Evolutionary conservation across 2,329 filamentous ascomycete genomes (phyloP).

Genomic region (Moelleriella libera): DNA sequence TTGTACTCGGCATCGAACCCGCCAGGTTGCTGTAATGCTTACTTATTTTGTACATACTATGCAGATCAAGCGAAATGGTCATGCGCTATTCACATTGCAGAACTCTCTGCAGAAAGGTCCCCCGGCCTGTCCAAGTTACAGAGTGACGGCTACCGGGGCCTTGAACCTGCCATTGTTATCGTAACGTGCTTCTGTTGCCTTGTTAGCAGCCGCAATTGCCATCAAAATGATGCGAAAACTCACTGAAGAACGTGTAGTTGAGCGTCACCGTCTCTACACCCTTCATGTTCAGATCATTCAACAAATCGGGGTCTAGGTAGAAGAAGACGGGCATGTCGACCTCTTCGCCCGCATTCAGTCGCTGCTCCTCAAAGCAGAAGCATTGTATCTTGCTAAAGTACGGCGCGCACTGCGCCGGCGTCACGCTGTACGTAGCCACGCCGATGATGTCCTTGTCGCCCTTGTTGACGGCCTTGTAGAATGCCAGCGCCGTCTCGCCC

Average conservation of each 20-base stretch:
- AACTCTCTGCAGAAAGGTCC: too few species aligned
- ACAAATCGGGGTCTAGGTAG: constrained; percentile 91
- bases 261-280: constrained; percentile 90
- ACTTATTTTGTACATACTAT: too few species aligned
- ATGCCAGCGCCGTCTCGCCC: constrained; percentile 90
- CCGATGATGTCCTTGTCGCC: constrained; percentile 90
- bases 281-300: constrained; percentile 84
- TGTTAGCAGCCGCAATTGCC: neutral
- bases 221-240: constrained; percentile 19
- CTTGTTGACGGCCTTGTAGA: constrained; percentile 92
- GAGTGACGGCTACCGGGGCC: constrained; percentile 14
- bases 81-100: too few species aligned
- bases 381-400: constrained; percentile 99
- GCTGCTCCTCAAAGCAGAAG: constrained; percentile 97
- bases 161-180: constrained; percentile 30
- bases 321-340: constrained; percentile 99
- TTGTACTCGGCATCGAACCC: too few species aligned
- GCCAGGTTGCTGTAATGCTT: too few species aligned
- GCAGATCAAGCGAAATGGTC: too few species aligned
- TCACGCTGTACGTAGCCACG: constrained; percentile 94
- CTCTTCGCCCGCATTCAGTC: constrained; percentile 85
- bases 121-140: constrained; percentile 1
- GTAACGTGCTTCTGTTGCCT: constrained; percentile 25
- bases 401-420: constrained; percentile 84
- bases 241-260: constrained; percentile 97